Evolutionary conservation across 2,329 filamentous ascomycete species (phyloP).

Genomic region (Pseudofabraea citricarpa): DNA sequence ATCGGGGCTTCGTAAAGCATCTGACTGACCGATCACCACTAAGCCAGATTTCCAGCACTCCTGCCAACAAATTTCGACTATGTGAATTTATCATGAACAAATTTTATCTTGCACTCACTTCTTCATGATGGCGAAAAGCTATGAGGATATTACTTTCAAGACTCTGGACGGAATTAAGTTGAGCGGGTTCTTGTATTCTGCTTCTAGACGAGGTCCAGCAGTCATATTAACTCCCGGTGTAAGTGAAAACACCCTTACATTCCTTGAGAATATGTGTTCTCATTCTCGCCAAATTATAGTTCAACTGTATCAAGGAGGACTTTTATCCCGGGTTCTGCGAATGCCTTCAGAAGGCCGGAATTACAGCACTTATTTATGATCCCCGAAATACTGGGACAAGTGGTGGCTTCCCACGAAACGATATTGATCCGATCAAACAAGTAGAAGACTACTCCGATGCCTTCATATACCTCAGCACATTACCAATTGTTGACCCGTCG

Average conservation of each 20-base stretch:
- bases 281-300: slow-evolving; percentile 7
- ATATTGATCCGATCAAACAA: slow-evolving; percentile 28
- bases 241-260: not conserved
- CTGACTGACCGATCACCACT: too few relatives aligned
- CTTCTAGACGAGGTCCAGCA: slow-evolving; percentile 13
- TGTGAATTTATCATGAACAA: too few relatives aligned
- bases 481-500: slow-evolving; percentile 24
- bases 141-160: slow-evolving; percentile 32
- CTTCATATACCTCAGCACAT: slow-evolving; percentile 28
- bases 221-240: slow-evolving; percentile 21
- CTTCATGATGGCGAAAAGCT: not conserved
- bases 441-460: slow-evolving; percentile 31
- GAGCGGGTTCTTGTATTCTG: slow-evolving; percentile 32
- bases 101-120: too few relatives aligned
- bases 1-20: too few relatives aligned
- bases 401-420: slow-evolving; percentile 25
- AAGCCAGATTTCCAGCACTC: too few relatives aligned
- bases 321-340: slow-evolving; percentile 8
- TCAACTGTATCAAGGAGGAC: slow-evolving; percentile 15
- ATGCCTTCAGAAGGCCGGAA: slow-evolving; percentile 17
- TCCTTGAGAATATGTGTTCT: not conserved
- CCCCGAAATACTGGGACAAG: slow-evolving; percentile 28
- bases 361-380: slow-evolving; percentile 33
- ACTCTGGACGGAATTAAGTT: slow-evolving; percentile 36
- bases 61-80: too few relatives aligned